A percentile compares a stretch with the other conserved stretches of the same genome.
Evolutionary conservation across 2,329 filamentous ascomycete genomes (phyloP).

Genomic region (Metarhizium sp.): DNA sequence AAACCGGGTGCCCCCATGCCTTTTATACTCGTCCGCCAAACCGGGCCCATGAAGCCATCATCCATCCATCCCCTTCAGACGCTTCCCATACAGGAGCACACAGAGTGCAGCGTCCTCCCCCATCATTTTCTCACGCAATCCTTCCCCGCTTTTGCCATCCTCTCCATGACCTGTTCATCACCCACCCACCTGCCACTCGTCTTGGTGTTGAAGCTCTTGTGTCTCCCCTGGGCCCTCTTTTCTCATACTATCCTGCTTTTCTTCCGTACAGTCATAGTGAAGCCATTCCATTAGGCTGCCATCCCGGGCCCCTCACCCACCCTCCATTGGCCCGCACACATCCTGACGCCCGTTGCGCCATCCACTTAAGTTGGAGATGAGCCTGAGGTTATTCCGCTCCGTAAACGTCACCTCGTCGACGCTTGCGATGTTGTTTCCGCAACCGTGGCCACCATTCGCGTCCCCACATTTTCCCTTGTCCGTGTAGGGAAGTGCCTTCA

Average conservation of each 20-base stretch:
- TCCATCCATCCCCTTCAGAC: background rate
- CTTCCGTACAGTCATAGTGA: background rate
- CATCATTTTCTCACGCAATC: background rate
- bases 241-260: background rate
- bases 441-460: background rate
- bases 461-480: background rate
- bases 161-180: background rate
- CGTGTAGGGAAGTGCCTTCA: background rate
- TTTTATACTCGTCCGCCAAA: conserved; percentile 5
- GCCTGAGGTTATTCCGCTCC: conserved; percentile 1
- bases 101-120: background rate
- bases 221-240: background rate
- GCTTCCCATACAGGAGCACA: background rate
- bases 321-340: background rate
- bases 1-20: background rate
- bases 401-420: background rate
- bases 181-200: background rate
- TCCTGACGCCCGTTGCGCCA: background rate
- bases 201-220: background rate
- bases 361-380: background rate
- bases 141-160: background rate
- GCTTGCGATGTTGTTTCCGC: conserved; percentile 1
- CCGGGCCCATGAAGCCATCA: conserved; percentile 3
- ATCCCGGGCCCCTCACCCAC: background rate
- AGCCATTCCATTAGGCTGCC: background rate